Evolutionary conservation across 1,284 basidiomycete species (phyloP), one percentile per base, ranked within the genome.

Genomic region (Microbotryum intermedium): DNA sequence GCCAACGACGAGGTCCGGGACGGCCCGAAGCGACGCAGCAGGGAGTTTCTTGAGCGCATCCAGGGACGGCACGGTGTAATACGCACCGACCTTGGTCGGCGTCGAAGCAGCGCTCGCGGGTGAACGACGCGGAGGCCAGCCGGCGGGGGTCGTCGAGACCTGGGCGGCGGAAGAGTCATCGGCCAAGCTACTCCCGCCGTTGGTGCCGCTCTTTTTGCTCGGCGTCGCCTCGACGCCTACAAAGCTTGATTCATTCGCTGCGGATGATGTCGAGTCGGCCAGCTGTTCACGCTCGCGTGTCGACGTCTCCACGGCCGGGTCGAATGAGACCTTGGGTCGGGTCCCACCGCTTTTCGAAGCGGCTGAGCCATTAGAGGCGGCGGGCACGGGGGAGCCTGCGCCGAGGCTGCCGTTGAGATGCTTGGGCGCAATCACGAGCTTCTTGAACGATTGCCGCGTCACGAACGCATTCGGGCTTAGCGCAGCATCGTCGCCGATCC

Each of bases 361-460:
- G 25, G 59, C 54, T 8, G 26, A 39, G 34, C 29, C 53, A 39
- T 45, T 39, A 16, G 5, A 4, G 58, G 50, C 9, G 62, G 62
- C 8, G 56, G 29, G 51, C 59, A 30, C 23, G 67, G 57, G 45
- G 67, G 60, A 58, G 42, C 49, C 56, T 23, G 58, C 51, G 18
- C 62, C 70, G 26, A 71, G 69, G 58, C 77, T 74, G 7, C 72
- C 72, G 50, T 71, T 68, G 21, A 68, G 65, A 25, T 68, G 53
- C 58, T 73, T 76, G 74, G 85, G 88, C 72, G 92, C 87, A 59
- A 97, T 76, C 45, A 93, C 86, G 57, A 98, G 82, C 74, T 95
- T 94, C 80, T 97, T 98, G 64, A 97, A 90, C 73, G 89, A 95
- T 59, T 86, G 83, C 45, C 87, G 81, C 25, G 68, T 86, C 79